A percentile compares a stretch with the other conserved stretches of the same genome.
Evolutionary conservation across 2,329 filamentous ascomycete species (phyloP).

Genomic region (Fusarium sp.): DNA sequence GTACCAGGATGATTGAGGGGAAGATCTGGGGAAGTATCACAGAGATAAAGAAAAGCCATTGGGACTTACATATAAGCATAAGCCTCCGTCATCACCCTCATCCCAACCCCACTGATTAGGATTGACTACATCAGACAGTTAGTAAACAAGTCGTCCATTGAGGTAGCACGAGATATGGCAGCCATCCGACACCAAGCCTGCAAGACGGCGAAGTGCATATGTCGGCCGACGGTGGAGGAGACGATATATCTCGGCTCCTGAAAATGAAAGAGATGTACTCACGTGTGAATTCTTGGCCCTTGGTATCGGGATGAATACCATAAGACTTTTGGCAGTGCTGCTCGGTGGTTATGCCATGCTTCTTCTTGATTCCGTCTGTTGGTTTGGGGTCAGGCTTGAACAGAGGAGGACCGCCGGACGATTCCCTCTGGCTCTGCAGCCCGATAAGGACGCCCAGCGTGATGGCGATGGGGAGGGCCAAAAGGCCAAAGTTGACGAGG

Average conservation of each 20-base stretch:
- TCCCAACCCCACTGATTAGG: slow-evolving; percentile 70
- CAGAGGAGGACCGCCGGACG: slow-evolving; percentile 61
- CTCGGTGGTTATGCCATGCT: slow-evolving; percentile 42
- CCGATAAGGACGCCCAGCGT: slow-evolving; percentile 66
- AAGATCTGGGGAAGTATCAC: slow-evolving; percentile 2
- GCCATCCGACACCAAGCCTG: background rate
- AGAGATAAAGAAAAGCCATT: slow-evolving; percentile 7
- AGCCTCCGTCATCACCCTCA: slow-evolving; percentile 54
- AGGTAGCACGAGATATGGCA: slow-evolving; percentile 15
- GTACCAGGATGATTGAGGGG: background rate
- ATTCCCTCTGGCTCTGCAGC: slow-evolving; percentile 61
- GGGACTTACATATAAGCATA: slow-evolving; percentile 69
- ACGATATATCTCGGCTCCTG: background rate
- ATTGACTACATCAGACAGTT: slow-evolving; percentile 62
- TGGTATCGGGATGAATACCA: slow-evolving; percentile 62
- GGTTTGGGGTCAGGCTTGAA: slow-evolving; percentile 53
- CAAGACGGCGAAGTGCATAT: slow-evolving; percentile 4
- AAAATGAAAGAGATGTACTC: slow-evolving; percentile 45
- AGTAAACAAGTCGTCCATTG: slow-evolving; percentile 19
- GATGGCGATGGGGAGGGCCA: slow-evolving; percentile 65
- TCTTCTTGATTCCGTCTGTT: slow-evolving; percentile 34
- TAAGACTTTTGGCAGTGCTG: slow-evolving; percentile 45
- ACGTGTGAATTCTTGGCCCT: slow-evolving; percentile 64
- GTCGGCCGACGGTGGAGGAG: background rate
- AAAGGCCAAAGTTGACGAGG: slow-evolving; percentile 65